Evolutionary conservation across 208 protist genomes (phyloP), one percentile per base, ranked within the genome.

Genomic region (Acanthamoeba rhysodes): DNA sequence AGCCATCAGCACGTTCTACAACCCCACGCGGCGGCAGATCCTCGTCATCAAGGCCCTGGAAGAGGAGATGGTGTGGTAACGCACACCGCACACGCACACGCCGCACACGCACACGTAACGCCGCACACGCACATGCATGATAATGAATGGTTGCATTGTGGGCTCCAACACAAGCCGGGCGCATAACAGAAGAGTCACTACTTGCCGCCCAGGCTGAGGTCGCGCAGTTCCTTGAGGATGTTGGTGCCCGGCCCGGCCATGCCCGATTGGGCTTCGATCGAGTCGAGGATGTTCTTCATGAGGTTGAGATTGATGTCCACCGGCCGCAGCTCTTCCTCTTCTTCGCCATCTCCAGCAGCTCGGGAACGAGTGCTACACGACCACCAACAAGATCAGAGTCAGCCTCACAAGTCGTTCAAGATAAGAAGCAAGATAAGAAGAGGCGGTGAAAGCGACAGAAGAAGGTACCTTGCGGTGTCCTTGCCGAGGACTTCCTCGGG

Each of bases 221-320:
- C 48, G 34, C 84, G 50, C 34, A 91, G 84, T 53, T 91, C 84
- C 59, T 91, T 91, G 84, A 95, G 41, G 9, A 95, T 92, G 64
- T 45, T 90, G 62, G 72, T 55, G 50, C 50, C 41, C 8, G 93
- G 93, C 5, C 93, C 93, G 76, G 76, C 57, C 37, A 70, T 68
- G 41, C 93, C 93, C 34, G 41, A 12, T 76, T 95, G 72, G 18
- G 93, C 93, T 20, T 90, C 76, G 76, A 90, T 90, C 22, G 93
- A 95, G 34, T 95, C 93, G 50, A 95, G 70, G 29, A 95, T 50
- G 62, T 95, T 95, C 76, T 90, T 95, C 76, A 95, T 59, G 12
- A 95, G 76, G 57, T 95, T 95, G 41, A 95, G 45, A 74, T 95
- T 50, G 32, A 95, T 29, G 62, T 95, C 93, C 50, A 95, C 93